A percentile compares a stretch with the other conserved stretches of the same genome.
Evolutionary conservation across 106 monocot genomes (phyloP).

Genomic region (Amphibolis antarctica): DNA sequence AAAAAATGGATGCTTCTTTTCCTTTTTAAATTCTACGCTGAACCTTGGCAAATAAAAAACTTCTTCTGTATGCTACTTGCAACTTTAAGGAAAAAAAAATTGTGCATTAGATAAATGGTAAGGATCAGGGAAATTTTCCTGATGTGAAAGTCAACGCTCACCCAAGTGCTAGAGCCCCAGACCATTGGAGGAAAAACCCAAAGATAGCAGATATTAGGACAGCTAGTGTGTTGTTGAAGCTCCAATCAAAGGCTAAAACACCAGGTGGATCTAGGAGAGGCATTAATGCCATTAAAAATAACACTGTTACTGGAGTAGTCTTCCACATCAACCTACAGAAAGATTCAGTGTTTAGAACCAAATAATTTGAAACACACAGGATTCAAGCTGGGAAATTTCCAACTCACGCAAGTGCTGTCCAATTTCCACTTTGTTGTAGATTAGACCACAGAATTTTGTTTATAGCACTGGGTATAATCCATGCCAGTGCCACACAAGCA

Average conservation of each 20-base stretch:
- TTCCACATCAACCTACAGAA: conserved; percentile 91
- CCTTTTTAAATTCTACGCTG: too few species aligned
- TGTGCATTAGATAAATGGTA: too few species aligned
- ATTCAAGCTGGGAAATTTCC: background rate
- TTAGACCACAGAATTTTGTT: conserved; percentile 95
- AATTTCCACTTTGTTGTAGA: conserved; percentile 79
- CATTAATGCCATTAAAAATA: conserved; percentile 90
- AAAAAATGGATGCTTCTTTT: too few species aligned
- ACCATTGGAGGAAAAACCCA: conserved; percentile 94
- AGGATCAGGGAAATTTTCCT: background rate
- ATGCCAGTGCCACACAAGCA: conserved; percentile 77
- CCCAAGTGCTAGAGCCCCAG: conserved; percentile 94
- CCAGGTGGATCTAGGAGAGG: conserved; percentile 87
- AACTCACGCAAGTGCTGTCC: conserved; percentile 96
- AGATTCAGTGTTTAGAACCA: background rate
- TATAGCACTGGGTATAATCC: conserved; percentile 86
- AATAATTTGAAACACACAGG: background rate
- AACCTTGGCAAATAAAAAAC: too few species aligned
- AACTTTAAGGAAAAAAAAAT: too few species aligned
- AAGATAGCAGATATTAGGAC: conserved; percentile 70
- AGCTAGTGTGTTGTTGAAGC: conserved; percentile 39
- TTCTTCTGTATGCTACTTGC: too few species aligned
- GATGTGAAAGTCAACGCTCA: conserved; percentile 12
- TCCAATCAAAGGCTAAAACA: conserved; percentile 59
- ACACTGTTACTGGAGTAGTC: conserved; percentile 78